Evolutionary conservation across 192 early-diverging fungal genomes (phyloP).

Genomic region (Entomortierella lignicola): DNA sequence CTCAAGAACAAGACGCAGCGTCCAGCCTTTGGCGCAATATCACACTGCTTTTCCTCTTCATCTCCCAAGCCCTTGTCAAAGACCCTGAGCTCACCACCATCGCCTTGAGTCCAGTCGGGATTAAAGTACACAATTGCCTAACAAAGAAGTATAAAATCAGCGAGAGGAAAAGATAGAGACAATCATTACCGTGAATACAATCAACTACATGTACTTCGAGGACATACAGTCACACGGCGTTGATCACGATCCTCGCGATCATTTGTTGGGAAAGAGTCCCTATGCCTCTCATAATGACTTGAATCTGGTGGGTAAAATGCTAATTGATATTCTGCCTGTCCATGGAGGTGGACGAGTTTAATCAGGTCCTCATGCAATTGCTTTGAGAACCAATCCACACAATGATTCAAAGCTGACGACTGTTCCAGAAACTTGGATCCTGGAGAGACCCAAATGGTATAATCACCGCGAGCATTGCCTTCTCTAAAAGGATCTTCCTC

Average conservation of each 20-base stretch:
- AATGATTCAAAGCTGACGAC: conserved; percentile 26
- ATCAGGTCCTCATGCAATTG: conserved; percentile 54
- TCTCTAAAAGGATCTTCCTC: conserved; percentile 61
- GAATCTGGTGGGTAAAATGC: conserved; percentile 60
- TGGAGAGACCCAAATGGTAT: conserved; percentile 58
- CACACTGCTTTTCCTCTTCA: conserved; percentile 48
- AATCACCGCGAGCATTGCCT: conserved; percentile 63
- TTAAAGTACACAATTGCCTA: conserved; percentile 68
- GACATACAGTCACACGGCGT: conserved; percentile 63
- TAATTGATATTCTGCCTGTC: conserved; percentile 62
- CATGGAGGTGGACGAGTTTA: conserved; percentile 56
- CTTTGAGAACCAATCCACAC: conserved; percentile 53
- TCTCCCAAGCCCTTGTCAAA: conserved; percentile 57
- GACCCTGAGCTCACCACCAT: conserved; percentile 68
- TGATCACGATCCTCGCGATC: conserved; percentile 62
- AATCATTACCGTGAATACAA: neutral
- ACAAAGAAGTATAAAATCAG: neutral
- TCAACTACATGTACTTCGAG: neutral
- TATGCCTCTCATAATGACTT: conserved; percentile 63
- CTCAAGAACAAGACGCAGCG: conserved; percentile 63
- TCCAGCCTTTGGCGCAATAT: conserved; percentile 55
- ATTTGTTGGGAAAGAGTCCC: conserved; percentile 69
- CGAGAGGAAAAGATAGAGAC: neutral
- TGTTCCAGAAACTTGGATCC: conserved; percentile 38
- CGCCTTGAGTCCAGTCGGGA: conserved; percentile 56